A percentile compares a stretch with the other conserved stretches of the same genome.
These are phyloP conservation scores for Macrocystidia cucumis DNA, from an alignment of 1,284 basidiomycete genomes.

Conservation along the genomic window DNA sequence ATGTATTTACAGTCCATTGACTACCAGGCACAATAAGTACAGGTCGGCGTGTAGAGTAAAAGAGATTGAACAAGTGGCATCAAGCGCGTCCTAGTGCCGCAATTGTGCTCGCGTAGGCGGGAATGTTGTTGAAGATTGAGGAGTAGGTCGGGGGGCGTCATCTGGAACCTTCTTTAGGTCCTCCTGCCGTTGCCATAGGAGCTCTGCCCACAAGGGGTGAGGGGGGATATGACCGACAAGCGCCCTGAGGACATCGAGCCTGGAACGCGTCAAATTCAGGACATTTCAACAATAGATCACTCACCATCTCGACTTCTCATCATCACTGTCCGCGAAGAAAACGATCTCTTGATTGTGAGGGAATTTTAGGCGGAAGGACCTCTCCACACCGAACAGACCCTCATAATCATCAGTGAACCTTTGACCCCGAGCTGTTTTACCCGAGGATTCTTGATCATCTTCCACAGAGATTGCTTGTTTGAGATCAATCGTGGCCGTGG, in stretches of 20 bases:
- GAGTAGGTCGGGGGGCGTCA: slow-evolving; percentile 9
- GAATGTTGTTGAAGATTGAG: background rate
- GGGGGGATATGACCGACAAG: slow-evolving; percentile 83
- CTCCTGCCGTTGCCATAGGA: slow-evolving; percentile 73
- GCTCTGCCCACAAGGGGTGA: slow-evolving; percentile 86
- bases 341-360: slow-evolving; percentile 73
- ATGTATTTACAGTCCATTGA: too few species aligned
- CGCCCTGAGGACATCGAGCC: slow-evolving; percentile 76
- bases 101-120: too few species aligned
- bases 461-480: slow-evolving; percentile 75
- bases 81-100: too few species aligned
- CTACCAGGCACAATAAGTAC: too few species aligned
- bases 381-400: slow-evolving; percentile 67
- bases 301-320: slow-evolving; percentile 84
- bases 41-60: too few species aligned
- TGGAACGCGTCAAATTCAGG: slow-evolving; percentile 20
- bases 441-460: slow-evolving; percentile 60
- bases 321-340: slow-evolving; percentile 90
- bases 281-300: slow-evolving; percentile 18
- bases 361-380: slow-evolving; percentile 86
- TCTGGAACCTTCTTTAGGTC: slow-evolving; percentile 30
- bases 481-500: slow-evolving; percentile 87
- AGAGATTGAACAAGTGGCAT: too few species aligned
- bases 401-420: slow-evolving; percentile 58
- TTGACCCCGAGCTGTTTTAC: slow-evolving; percentile 25